Percentiles rank a stretch among this genome's conserved stretches.
Evolutionary conservation across 441 rosid species (phyloP).

Genomic region (Erodium moschatum): DNA sequence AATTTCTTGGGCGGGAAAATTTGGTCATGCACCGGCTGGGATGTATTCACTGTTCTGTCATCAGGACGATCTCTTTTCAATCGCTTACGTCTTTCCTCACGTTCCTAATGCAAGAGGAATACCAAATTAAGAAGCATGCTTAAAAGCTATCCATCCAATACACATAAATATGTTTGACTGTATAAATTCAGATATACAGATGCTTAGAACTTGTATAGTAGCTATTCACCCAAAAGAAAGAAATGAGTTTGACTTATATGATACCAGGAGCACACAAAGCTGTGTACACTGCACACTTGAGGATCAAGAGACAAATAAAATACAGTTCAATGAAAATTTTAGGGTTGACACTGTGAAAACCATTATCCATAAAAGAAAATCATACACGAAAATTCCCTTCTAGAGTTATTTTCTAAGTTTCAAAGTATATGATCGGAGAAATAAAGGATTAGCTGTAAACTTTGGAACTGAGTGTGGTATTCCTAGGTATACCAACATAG

Average conservation of each 20-base stretch:
- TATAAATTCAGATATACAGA: not conserved
- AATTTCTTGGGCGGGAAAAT: constrained; percentile 39
- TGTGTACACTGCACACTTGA: not conserved
- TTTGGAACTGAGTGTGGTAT: not conserved
- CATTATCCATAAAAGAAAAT: not conserved
- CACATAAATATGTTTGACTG: not conserved
- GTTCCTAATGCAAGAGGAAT: constrained; percentile 45
- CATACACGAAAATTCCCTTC: not conserved
- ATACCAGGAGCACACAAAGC: not conserved
- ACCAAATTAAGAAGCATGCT: constrained; percentile 8
- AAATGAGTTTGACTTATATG: not conserved
- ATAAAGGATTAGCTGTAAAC: not conserved
- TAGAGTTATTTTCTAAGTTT: not conserved
- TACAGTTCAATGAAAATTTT: not conserved
- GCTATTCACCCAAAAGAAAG: not conserved
- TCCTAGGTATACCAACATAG: not conserved
- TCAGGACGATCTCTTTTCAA: constrained; percentile 55
- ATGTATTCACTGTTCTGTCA: constrained; percentile 42
- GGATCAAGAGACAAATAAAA: constrained; percentile 1
- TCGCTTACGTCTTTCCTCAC: constrained; percentile 82
- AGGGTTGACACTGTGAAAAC: not conserved
- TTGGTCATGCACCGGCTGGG: constrained; percentile 48
- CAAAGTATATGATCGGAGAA: not conserved
- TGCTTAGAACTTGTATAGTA: not conserved
- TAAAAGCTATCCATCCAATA: not conserved